These are phyloP conservation scores for Pyrenophora seminiperda DNA, from an alignment of 2,329 filamentous ascomycete species.

Conservation along the genomic window DNA sequence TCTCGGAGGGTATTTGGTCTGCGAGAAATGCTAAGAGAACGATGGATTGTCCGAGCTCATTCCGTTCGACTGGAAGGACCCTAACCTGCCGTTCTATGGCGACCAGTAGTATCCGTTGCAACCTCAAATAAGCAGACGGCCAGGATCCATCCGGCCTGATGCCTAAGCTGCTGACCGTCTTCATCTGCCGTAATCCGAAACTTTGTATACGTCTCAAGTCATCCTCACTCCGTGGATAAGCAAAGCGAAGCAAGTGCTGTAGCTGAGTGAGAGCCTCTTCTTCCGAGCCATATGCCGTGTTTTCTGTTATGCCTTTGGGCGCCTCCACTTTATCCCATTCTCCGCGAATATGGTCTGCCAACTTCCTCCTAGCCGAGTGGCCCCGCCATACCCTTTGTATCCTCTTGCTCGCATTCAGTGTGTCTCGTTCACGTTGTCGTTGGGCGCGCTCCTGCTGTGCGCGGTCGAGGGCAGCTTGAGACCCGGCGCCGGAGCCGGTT, in stretches of 20 bases:
- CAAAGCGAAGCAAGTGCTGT: slow-evolving; percentile 53
- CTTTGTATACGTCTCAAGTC: slow-evolving; percentile 50
- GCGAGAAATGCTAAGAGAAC: slow-evolving; percentile 37
- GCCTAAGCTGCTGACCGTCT: slow-evolving; percentile 31
- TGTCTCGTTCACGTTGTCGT: slow-evolving; percentile 80
- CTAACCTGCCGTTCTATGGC: slow-evolving; percentile 36
- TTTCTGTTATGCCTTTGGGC: slow-evolving; percentile 8
- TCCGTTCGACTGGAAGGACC: slow-evolving; percentile 11
- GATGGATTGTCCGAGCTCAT: slow-evolving; percentile 22
- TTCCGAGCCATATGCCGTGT: slow-evolving; percentile 44
- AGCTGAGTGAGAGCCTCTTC: slow-evolving; percentile 50
- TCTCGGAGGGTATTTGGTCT: slow-evolving; percentile 42
- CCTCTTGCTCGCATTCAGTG: slow-evolving; percentile 71
- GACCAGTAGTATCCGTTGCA: slow-evolving; percentile 48
- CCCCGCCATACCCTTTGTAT: slow-evolving; percentile 87
- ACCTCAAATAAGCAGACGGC: slow-evolving; percentile 49
- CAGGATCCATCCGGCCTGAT: slow-evolving; percentile 41
- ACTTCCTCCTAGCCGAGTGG: slow-evolving; percentile 64
- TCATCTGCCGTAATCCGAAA: slow-evolving; percentile 48
- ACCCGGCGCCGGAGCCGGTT: slow-evolving; percentile 63
- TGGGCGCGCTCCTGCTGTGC: slow-evolving; percentile 84
- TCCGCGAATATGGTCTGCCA: slow-evolving; percentile 60
- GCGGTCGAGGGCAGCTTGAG: slow-evolving; percentile 78
- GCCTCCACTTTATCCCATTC: slow-evolving; percentile 42
- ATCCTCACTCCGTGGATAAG: slow-evolving; percentile 41